Evolutionary conservation across 2,329 filamentous ascomycete species (phyloP), one percentile per base, ranked within the genome.

Genomic region (Aspergillus luchuensis): DNA sequence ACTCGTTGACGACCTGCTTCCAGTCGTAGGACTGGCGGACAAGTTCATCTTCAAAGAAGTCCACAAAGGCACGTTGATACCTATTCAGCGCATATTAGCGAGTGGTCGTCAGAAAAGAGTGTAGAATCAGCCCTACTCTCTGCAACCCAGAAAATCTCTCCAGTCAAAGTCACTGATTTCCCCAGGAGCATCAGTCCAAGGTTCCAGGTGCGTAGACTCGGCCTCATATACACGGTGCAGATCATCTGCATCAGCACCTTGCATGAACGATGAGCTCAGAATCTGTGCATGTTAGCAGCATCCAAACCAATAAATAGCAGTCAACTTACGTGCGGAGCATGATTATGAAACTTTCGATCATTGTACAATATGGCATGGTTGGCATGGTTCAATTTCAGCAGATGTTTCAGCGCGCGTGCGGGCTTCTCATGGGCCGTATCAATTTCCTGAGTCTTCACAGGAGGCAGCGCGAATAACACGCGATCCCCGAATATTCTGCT

Each of bases 31-130:
- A 82, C 69, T 88, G 85, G 17, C 81, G 80, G 3, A 91, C 92
- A 30, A 98, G 81, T 70, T 92, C 87, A 74, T 99, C 95, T 74
- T 99, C 95, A 72, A 96, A 98, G 74, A 95, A 98, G 74, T 99
- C 93, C 58, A 99, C 82, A 72, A 89, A 99, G 0, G 92, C 94
- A 61, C 94, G 86, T 76, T 99, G 92, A 72, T 96, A 97, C 63
- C 81, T 86, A 30, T 23, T 23, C 17, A 47, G 13, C 5, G 13
- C 8, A 28, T 48, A 11, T 5, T 15, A 28, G 25, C 25, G 25
- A 28, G 25, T 28, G 25, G 25, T 28, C 25, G 25, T 28, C 25
- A 28, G 25, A 19, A 19, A 19, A 19, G 7, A 8, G 3, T 28
- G 15, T 23, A 21, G 30, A 47, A 33, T 61, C 38, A 63, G 45